Evolutionary conservation across 1,139 yeast species (phyloP), one percentile per base, ranked within the genome.

Genomic region (Chernovozyma sophiae-reginae): DNA sequence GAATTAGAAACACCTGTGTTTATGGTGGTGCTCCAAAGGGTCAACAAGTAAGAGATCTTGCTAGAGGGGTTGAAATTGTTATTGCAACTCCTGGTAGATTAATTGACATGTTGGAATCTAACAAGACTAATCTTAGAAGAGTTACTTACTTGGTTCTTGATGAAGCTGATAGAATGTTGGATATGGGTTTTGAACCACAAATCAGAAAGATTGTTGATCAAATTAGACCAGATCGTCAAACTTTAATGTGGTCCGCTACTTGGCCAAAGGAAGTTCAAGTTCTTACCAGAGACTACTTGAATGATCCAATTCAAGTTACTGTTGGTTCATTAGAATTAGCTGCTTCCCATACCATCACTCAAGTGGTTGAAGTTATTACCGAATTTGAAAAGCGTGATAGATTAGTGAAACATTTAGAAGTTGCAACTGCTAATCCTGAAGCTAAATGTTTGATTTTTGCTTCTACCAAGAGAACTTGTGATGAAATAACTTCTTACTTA

Each of bases 11-110:
- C 76, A 87, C 97, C 44, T 90, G 97, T 78, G 92, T 92, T 48
- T 92, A 92, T 60, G 98, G 98, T 69, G 98, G 98, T 82, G 97
- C 94, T 52, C 96, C 97, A 60, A 86, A 82, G 67, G 97, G 97
- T 58, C 95, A 84, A 59, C 98, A 92, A 71, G 81, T 90, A 58
- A 85, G 97, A 71, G 97, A 90, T 57, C 78, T 92, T 55, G 76
- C 90, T 39, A 81, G 96, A 65, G 98, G 98, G 64, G 89, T 83
- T 46, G 98, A 92, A 72, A 90, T 92, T 55, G 76, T 81, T 60
- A 90, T 92, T 65, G 98, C 98, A 43, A 83, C 98, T 40, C 98
- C 98, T 51, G 98, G 98, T 74, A 86, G 98, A 77, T 78, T 92
- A 65, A 86, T 92, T 53, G 98, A 92, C 69, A 86, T 92, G 96